A percentile compares a stretch with the other conserved stretches of the same genome.
Evolutionary conservation across 208 protist genomes (phyloP).

Genomic region (Wallacemonas sp.): DNA sequence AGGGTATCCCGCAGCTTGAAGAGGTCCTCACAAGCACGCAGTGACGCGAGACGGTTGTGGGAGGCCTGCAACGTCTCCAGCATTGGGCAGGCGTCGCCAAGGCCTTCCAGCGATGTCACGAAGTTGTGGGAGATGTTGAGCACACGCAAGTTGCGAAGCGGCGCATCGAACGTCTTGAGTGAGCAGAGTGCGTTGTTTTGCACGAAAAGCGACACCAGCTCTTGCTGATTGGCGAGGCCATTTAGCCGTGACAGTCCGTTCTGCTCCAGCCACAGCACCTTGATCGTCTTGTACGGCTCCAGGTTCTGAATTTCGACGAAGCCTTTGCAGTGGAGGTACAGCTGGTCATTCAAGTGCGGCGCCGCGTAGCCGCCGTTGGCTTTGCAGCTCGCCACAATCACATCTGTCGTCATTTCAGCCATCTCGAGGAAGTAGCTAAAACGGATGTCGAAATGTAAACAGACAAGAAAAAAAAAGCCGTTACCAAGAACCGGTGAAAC

Average conservation of each 20-base stretch:
- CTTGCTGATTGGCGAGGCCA: conserved; percentile 67
- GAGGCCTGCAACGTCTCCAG: conserved; percentile 74
- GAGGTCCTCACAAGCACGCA: conserved; percentile 74
- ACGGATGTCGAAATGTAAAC: not conserved
- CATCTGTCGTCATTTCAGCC: conserved; percentile 81
- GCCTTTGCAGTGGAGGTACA: conserved; percentile 92
- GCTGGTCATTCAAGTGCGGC: conserved; percentile 85
- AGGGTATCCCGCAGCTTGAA: conserved; percentile 65
- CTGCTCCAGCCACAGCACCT: conserved; percentile 94
- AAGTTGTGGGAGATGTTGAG: conserved; percentile 80
- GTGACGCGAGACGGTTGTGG: conserved; percentile 74
- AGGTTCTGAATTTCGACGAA: conserved; percentile 90
- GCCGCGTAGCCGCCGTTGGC: conserved; percentile 84
- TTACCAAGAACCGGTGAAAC: not conserved
- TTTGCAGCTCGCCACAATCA: conserved; percentile 82
- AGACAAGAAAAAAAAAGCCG: conserved; percentile 7
- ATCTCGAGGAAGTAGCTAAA: conserved; percentile 21
- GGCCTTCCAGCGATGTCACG: conserved; percentile 59
- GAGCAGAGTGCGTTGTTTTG: conserved; percentile 93
- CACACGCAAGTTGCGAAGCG: conserved; percentile 78
- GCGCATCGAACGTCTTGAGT: conserved; percentile 40
- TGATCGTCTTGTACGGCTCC: conserved; percentile 82
- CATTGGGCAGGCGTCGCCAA: conserved; percentile 47
- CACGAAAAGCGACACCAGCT: conserved; percentile 90
- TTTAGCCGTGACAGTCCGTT: conserved; percentile 89